Evolutionary conservation across 1,139 yeast genomes (phyloP), one percentile per base, ranked within the genome.

Genomic region (Protomyces arabidopsidicola): DNA sequence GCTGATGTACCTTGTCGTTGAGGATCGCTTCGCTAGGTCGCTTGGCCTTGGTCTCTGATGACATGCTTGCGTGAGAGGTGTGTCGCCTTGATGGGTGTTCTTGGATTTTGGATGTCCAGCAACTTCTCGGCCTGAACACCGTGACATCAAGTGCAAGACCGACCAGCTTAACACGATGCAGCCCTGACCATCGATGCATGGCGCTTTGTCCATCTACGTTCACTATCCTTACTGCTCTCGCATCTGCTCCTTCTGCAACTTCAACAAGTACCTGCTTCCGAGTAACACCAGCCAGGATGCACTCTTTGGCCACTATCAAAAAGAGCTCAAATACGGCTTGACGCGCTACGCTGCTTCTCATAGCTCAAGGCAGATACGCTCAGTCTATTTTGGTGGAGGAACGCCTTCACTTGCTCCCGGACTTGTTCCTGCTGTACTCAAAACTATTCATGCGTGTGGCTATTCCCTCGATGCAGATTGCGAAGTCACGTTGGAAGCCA

Each of bases 1-100:
- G 53, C 48, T 12, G 45, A n/a, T 36, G 39, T 74, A 80, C 83
- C 80, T 87, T 88, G 74, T 88, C 91, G 74, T 87, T 87, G 72
- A 88, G 81, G 72, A 88, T 82, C 73, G 84, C 82, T 76, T 85
- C 88, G 63, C 88, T 85, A 64, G 88, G 79, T 45, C 64, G 64
- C 45, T 60, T 58, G 24, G 56, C 52, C 34, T 38, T 42, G 52
- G 52, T n/a, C 31, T 58, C 62, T 18, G 14, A 12, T 14, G 42
- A 36, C 52, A 24, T 20, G 22, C 20, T 45, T 45, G 31, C 24
- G 31, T 14, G 24, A n/a, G n/a, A 6, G 22, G 52, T 20, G 24
- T 14, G 31, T 36, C 42, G 42, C 42, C 42, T 36, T 36, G 42
- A 14, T 39, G 31, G n/a, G 3, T 39, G 20, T 16, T 18, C 45